phyloP scores from a whole-genome alignment of 768 basidiomycete species.

The Amanita pallidorosea region DNA sequence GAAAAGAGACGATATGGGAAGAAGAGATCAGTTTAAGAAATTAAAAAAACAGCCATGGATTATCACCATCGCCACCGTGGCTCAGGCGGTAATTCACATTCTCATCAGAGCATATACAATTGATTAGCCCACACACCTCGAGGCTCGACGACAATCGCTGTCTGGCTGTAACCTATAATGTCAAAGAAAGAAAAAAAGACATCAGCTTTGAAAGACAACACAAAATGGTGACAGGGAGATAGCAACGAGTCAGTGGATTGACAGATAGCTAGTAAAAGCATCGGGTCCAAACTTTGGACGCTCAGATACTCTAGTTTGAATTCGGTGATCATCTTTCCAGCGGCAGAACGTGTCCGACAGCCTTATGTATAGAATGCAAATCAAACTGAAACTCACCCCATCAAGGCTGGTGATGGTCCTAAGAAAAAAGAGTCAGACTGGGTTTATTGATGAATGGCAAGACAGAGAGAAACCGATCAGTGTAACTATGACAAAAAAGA shows the following conservation, averaged over 20 bases:
- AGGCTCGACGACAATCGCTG: constrained; percentile 2
- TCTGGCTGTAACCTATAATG: neutral
- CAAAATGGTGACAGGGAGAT: neutral
- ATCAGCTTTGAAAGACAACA: neutral
- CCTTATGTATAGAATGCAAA: constrained; percentile 3
- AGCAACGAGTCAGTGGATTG: constrained; percentile 43
- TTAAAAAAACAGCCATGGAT: constrained; percentile 66
- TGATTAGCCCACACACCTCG: constrained; percentile 23
- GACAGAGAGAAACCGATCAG: constrained; percentile 45
- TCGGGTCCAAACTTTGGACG: constrained; percentile 36
- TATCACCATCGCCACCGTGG: constrained; percentile 46
- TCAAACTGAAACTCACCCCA: neutral
- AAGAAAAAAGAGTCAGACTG: neutral
- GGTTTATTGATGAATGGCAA: neutral
- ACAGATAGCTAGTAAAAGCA: constrained; percentile 55
- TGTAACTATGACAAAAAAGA: constrained; percentile 90
- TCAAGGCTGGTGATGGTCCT: no score
- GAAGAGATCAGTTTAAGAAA: constrained; percentile 7
- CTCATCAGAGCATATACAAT: constrained; percentile 34
- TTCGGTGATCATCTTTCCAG: constrained; percentile 45
- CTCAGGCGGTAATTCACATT: constrained; percentile 86
- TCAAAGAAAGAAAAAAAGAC: neutral
- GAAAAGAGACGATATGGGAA: neutral
- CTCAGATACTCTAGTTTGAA: constrained; percentile 96
- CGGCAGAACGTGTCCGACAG: neutral